A percentile compares a stretch with the other conserved stretches of the same genome.
phyloP scores from a whole-genome alignment of 2,329 filamentous ascomycete genomes.

The Diaporthe eres region DNA sequence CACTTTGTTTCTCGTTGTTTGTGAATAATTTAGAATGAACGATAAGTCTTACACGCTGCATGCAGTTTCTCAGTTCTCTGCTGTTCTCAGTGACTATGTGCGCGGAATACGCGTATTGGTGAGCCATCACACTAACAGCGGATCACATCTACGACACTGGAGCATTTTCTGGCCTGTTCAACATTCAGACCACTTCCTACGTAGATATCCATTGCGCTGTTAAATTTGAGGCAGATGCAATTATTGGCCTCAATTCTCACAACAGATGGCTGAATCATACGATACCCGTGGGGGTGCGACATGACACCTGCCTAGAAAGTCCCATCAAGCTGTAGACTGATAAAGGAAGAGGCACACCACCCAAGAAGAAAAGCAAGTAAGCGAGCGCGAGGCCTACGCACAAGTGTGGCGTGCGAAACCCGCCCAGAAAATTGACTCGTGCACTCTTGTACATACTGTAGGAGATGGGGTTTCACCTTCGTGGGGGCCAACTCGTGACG shows the following conservation, averaged over 20 bases:
- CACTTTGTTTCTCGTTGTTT: slow-evolving; percentile 2
- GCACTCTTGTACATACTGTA: slow-evolving; percentile 28
- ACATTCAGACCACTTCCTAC: not conserved
- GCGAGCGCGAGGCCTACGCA: not conserved
- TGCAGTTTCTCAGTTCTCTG: not conserved
- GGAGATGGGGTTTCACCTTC: slow-evolving; percentile 14
- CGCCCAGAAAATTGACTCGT: slow-evolving; percentile 25
- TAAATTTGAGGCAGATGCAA: too few relatives aligned
- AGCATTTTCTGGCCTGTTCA: not conserved
- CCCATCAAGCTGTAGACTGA: not conserved
- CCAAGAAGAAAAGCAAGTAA: not conserved
- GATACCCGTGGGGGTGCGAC: not conserved
- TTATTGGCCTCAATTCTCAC: not conserved
- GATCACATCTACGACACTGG: not conserved
- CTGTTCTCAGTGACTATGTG: not conserved
- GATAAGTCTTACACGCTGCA: not conserved
- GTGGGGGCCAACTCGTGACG: slow-evolving; percentile 14
- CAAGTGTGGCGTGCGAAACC: not conserved
- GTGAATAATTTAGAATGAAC: slow-evolving; percentile 31
- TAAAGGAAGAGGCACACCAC: not conserved
- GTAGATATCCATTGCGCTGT: not conserved
- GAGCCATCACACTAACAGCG: too few relatives aligned
- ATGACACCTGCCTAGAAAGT: not conserved
- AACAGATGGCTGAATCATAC: not conserved
- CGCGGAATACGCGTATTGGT: not conserved